Evolutionary conservation across 1,284 basidiomycete species (phyloP).

Genomic region (Melampsora larici-populina): DNA sequence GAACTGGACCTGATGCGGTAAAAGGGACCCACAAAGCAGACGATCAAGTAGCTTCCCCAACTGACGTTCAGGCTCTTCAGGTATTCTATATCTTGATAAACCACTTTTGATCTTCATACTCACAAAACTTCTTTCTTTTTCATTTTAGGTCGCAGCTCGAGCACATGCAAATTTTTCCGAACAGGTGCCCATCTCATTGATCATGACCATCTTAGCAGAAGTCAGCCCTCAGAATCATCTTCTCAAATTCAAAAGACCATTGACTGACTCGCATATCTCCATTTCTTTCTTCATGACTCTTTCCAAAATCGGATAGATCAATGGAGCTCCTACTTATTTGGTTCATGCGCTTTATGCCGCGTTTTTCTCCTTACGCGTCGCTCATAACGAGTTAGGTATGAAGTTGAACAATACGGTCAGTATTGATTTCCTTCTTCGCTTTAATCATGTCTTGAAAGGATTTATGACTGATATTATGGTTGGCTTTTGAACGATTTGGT

Average conservation of each 20-base stretch:
- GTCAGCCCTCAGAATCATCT: background rate
- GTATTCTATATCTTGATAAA: background rate
- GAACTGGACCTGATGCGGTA: background rate
- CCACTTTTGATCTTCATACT: no score
- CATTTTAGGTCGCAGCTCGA: background rate
- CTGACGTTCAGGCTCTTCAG: background rate
- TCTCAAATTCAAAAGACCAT: no score
- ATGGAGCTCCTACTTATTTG: background rate
- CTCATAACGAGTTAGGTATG: constrained; percentile 2
- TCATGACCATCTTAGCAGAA: background rate
- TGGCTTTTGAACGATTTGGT: background rate
- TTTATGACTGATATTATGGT: background rate
- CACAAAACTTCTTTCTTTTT: background rate
- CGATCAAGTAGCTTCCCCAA: background rate
- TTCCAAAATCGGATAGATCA: background rate
- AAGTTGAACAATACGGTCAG: background rate
- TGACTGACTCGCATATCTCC: no score
- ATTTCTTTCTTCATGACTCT: no score
- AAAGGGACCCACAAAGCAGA: background rate
- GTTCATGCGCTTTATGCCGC: background rate
- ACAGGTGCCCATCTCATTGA: background rate
- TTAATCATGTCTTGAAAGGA: background rate
- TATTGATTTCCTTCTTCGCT: background rate
- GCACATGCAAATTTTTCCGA: background rate
- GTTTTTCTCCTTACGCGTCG: background rate